Conservation (phyloP, 805 yeast genomes). For the Candida maltosa region DNA sequence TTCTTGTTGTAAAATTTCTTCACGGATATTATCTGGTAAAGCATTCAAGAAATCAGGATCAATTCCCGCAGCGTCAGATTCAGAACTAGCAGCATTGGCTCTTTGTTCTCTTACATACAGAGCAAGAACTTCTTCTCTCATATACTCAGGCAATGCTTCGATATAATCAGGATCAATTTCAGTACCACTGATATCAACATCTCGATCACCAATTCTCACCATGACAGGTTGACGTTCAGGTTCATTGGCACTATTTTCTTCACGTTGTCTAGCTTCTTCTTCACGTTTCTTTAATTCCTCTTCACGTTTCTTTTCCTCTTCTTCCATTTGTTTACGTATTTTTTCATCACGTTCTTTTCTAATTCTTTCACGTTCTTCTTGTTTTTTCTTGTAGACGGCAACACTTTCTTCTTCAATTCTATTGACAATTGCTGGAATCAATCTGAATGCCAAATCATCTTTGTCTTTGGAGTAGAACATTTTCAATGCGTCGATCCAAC, state of each 20-base stretch:
- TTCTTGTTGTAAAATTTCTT: conserved; percentile 60
- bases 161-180: conserved; percentile 91
- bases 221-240: conserved; percentile 46
- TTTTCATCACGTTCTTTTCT: conserved; percentile 27
- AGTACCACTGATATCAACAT: conserved; percentile 83
- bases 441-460: conserved; percentile 17
- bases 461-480: conserved; percentile 46
- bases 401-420: conserved; percentile 48
- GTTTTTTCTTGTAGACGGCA: conserved; percentile 26
- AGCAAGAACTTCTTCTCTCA: conserved; percentile 87
- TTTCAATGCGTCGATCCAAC: conserved; percentile 64
- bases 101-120: conserved; percentile 79
- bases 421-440: conserved; percentile 39
- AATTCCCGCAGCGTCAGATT: conserved; percentile 56
- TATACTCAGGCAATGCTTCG: conserved; percentile 86
- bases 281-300: no score
- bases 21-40: conserved; percentile 65
- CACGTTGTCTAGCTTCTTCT: conserved; percentile 17
- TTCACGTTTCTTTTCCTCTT: conserved; percentile 23
- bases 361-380: conserved; percentile 22
- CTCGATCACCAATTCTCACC: conserved; percentile 72
- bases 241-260: conserved; percentile 15
- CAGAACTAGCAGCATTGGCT: conserved; percentile 45
- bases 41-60: conserved; percentile 81
- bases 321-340: conserved; percentile 26